Conservation (phyloP, 176 grass and related monocot species). For the Poa pratensis region DNA sequence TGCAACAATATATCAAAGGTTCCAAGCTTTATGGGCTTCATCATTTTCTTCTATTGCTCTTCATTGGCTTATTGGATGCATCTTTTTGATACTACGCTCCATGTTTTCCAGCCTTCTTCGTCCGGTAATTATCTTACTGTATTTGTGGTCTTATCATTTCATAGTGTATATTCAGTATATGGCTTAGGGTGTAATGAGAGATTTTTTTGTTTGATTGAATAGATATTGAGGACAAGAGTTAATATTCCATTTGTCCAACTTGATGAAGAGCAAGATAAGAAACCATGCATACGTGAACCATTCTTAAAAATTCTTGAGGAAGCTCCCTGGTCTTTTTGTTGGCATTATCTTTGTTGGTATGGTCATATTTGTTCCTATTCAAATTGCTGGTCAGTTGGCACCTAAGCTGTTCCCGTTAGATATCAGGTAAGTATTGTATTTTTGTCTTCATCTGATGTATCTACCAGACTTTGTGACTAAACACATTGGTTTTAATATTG, state of each 20-base stretch:
- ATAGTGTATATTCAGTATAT: conserved; percentile 3
- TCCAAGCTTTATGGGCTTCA: conserved; percentile 39
- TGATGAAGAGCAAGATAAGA: conserved; percentile 4
- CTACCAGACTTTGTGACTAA: conserved; percentile 18
- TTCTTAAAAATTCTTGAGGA: conserved; percentile 19
- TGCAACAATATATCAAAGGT: conserved; percentile 37
- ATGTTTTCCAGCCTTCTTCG: conserved; percentile 36
- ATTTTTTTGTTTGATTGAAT: conserved; percentile 27
- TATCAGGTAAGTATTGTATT: conserved; percentile 43
- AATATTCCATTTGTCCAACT: conserved; percentile 32
- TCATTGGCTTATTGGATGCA: conserved; percentile 51
- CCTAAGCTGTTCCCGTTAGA: conserved; percentile 47
- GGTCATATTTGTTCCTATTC: conserved; percentile 47
- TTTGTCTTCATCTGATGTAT: conserved; percentile 1
- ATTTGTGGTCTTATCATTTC: neutral
- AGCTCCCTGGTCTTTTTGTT: conserved; percentile 12
- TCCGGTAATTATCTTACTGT: conserved; percentile 29
- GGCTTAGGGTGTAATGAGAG: neutral
- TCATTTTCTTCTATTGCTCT: conserved; percentile 52
- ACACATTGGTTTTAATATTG: conserved; percentile 23
- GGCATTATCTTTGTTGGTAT: conserved; percentile 37
- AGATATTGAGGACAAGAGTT: conserved; percentile 38
- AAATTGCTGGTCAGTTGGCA: conserved; percentile 35
- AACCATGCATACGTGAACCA: conserved; percentile 4
- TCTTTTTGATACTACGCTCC: conserved; percentile 29